Evolutionary conservation across 768 basidiomycete genomes (phyloP).

Genomic region (Hypsizygus marmoreus): DNA sequence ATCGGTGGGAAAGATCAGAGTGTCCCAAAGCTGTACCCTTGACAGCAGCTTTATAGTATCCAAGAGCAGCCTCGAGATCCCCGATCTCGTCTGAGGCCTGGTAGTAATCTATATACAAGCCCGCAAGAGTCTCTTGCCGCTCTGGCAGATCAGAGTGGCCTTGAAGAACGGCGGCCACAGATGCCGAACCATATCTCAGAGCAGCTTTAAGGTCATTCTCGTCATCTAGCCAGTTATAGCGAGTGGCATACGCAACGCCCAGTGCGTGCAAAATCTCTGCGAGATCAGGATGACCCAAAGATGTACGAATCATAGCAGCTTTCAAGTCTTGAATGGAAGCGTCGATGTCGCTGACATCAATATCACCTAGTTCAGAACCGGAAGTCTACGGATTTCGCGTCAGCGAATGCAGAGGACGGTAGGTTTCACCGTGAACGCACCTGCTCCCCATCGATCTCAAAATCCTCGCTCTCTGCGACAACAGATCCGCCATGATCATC

Average conservation of each 20-base stretch:
- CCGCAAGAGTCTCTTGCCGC: conserved; percentile 2
- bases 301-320: too few species aligned
- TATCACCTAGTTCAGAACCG: too few species aligned
- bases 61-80: not conserved
- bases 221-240: not conserved
- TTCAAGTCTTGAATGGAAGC: too few species aligned
- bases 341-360: too few species aligned
- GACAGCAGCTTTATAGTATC: conserved; percentile 1
- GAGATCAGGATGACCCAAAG: conserved; percentile 2
- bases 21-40: not conserved
- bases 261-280: not conserved
- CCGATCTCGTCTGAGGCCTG: not conserved
- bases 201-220: conserved; percentile 3
- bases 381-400: too few species aligned
- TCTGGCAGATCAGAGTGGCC: conserved; percentile 1
- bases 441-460: too few species aligned
- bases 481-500: too few species aligned
- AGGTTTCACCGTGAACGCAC: too few species aligned
- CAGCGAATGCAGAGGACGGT: too few species aligned
- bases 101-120: not conserved
- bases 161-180: not conserved
- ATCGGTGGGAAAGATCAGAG: not conserved
- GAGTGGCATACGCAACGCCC: not conserved
- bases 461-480: too few species aligned
- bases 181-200: not conserved